These are phyloP conservation scores for Trichosporon asahii DNA, from an alignment of 1,284 basidiomycete species.

Conservation along the genomic window DNA sequence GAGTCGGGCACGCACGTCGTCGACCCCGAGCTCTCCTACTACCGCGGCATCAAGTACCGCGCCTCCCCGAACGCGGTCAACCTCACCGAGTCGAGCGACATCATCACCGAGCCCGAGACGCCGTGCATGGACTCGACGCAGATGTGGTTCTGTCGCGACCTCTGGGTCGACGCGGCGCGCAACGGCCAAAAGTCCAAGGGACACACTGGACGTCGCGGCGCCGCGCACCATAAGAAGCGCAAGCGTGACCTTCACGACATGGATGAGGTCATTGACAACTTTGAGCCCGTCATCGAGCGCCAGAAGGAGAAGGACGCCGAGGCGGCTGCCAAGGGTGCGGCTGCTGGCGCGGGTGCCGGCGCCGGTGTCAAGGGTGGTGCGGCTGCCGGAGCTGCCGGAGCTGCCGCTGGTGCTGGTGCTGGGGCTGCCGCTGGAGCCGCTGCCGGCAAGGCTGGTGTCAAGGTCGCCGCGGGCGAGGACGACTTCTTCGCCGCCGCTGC, in stretches of 20 bases:
- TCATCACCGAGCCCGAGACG: conserved; percentile 65
- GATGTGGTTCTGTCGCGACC: conserved; percentile 91
- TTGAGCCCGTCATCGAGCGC: conserved; percentile 31
- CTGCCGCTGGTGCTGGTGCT: neutral
- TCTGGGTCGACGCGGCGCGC: conserved; percentile 79
- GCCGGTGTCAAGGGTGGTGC: neutral
- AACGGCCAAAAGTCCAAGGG: conserved; percentile 58
- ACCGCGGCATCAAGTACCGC: conserved; percentile 77
- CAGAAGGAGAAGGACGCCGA: conserved; percentile 13
- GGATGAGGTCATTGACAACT: conserved; percentile 29
- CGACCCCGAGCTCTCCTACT: conserved; percentile 89
- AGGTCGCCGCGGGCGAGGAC: conserved; percentile 1
- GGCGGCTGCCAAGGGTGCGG: neutral
- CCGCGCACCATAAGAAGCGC: conserved; percentile 22
- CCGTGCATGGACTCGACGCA: conserved; percentile 88
- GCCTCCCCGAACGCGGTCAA: conserved; percentile 75
- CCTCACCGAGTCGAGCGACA: conserved; percentile 61
- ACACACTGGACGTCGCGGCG: neutral
- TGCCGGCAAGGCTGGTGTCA: conserved; percentile 11
- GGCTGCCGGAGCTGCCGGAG: too few species aligned
- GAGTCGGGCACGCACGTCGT: conserved; percentile 92
- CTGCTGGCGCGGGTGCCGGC: neutral
- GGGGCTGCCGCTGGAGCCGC: neutral
- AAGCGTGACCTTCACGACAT: conserved; percentile 26
- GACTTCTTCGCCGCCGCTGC: neutral